Evolutionary conservation across 2,329 filamentous ascomycete genomes (phyloP), one percentile per base, ranked within the genome.

Genomic region (Aureobasidium musti): DNA sequence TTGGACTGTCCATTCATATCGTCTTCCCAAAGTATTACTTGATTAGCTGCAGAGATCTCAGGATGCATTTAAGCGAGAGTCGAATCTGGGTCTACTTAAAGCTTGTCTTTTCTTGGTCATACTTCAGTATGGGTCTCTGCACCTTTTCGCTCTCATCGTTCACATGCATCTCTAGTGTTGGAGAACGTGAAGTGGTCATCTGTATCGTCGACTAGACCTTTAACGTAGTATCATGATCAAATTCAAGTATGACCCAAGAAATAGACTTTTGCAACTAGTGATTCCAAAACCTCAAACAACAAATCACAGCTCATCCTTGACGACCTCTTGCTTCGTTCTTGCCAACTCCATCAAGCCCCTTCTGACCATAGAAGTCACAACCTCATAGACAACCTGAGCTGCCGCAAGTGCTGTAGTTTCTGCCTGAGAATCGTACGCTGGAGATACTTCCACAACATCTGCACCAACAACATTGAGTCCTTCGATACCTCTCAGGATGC

Each of bases 391-490:
- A 45, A 96, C 85, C 82, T 96, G 92, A 47, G 91, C 91, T 2
- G 87, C 92, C 19, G 91, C 91, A 70, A 96, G 78, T 14, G 91
- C 90, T 45, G 92, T 97, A 73, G 88, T 89, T 80, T 96, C 92
- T 1, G 88, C 91, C 7, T 81, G 81, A 13, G 89, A 89, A 81
- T 97, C 91, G 75, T 96, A 97, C 14, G 90, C 90, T 0, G 92
- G 92, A 50, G 89, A 87, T 10, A 96, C 91, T 82, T 97, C 93
- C 5, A 97, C 93, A 57, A 97, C 86, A 78, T 97, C 93, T 0
- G 92, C 93, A 1, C 92, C 93, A 3, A 97, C 91, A 4, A 97
- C 80, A 74, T 97, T 96, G 75, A 97, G 77, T 0, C 82, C 85
- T 79, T 97, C 92, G 49, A 97, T 85, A 0, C 91, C 92, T 37